These are phyloP conservation scores for Anastatica hierochuntica DNA, from an alignment of 345 rosid genomes.

Conservation along the genomic window DNA sequence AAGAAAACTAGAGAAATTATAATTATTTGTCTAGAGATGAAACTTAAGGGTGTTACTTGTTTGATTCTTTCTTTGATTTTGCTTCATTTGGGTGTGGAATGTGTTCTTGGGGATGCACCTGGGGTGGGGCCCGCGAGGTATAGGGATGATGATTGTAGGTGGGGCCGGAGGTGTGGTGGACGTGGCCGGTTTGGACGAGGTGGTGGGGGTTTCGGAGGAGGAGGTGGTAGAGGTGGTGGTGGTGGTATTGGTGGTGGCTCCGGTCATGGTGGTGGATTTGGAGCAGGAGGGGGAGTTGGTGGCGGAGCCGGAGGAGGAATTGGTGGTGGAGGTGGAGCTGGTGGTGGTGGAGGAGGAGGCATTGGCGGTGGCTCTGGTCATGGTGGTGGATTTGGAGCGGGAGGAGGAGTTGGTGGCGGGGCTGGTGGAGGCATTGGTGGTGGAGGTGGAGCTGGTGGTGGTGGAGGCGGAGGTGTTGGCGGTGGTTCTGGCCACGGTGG, in stretches of 20 bases:
- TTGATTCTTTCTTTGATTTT: conserved; percentile 26
- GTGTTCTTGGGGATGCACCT: conserved; percentile 27
- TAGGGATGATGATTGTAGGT: conserved; percentile 32
- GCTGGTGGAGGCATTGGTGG: conserved; percentile 23
- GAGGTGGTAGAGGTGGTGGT: conserved; percentile 31
- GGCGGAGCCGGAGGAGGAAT: conserved; percentile 26
- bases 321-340: conserved; percentile 32
- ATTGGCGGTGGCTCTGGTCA: conserved; percentile 16
- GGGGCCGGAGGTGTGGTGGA: conserved; percentile 30
- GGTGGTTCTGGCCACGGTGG: conserved; percentile 34
- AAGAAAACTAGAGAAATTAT: neutral
- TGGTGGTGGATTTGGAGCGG: conserved; percentile 8
- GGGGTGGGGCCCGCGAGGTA: conserved; percentile 23
- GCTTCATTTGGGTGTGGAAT: conserved; percentile 16
- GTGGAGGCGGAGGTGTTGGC: conserved; percentile 30
- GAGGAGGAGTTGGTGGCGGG: conserved; percentile 17
- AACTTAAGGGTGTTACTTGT: conserved; percentile 20
- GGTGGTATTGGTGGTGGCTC: conserved; percentile 30
- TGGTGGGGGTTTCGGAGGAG: conserved; percentile 25
- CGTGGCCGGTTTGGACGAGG: conserved; percentile 28
- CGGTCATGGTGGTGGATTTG: conserved; percentile 27
- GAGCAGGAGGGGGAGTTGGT: conserved; percentile 26
- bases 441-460: conserved; percentile 29
- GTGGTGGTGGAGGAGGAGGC: conserved; percentile 25
- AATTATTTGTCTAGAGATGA: conserved; percentile 6